phyloP scores from a whole-genome alignment of 768 basidiomycete species.

The Tulasnella sp. region DNA sequence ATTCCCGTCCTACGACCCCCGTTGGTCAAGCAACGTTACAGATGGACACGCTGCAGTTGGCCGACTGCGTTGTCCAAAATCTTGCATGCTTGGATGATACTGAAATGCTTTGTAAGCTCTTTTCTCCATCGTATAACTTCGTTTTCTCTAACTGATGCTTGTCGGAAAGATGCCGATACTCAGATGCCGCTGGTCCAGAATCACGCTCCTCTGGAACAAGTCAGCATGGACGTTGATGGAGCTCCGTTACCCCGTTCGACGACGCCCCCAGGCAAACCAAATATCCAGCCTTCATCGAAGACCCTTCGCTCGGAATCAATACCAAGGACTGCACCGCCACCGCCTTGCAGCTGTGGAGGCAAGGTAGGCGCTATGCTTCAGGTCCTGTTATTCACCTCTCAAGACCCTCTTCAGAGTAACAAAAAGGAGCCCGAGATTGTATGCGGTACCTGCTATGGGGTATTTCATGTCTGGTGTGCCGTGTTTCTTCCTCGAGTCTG shows the following conservation, averaged over 20 bases:
- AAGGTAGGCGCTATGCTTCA: not conserved
- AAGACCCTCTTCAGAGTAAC: not conserved
- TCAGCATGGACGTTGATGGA: constrained; percentile 3
- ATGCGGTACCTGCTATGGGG: not conserved
- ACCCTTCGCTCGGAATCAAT: not conserved
- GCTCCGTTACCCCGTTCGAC: not conserved
- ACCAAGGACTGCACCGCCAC: not conserved
- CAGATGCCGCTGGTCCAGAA: not conserved
- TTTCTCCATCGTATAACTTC: not conserved
- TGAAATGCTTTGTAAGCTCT: not conserved
- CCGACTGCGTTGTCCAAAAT: not conserved
- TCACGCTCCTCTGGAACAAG: not conserved
- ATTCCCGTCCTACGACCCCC: not conserved
- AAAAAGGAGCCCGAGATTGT: not conserved
- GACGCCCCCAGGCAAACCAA: not conserved
- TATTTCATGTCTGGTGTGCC: constrained; percentile 18
- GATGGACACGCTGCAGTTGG: constrained; percentile 13
- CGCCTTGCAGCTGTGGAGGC: constrained; percentile 6
- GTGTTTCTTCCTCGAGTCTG: not conserved
- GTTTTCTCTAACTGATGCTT: not conserved
- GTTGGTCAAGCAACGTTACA: not conserved
- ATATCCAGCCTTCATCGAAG: not conserved
- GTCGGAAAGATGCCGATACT: not conserved
- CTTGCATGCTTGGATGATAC: not conserved
- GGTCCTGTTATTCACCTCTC: not conserved